Base-by-base conservation (phyloP, 2,329 filamentous ascomycete species). In the Cadophora luteo-olivacea region DNA sequence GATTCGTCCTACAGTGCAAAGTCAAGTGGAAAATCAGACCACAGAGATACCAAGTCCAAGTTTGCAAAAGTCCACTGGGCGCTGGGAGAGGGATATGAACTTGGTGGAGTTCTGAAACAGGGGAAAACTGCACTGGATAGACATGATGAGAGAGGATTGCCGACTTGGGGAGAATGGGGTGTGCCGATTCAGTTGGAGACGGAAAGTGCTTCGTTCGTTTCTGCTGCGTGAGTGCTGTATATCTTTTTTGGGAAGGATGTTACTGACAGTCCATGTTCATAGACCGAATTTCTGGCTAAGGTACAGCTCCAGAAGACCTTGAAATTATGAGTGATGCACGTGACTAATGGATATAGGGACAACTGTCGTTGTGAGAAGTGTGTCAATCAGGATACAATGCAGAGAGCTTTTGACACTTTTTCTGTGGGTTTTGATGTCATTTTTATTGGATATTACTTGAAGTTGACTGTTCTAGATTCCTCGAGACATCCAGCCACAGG, bases 311-410 rank as follows among this genome's bases (percentile, higher is more conserved):
- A n/a, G 6, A 38, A 14, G 41, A 24, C 9, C 33, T 1, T 22
- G 9, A 33, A 32, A n/a, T 14, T n/a, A 4, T 24, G 41, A 19
- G n/a, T 14, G 41, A 29, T 19, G 48, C 61, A 61, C 25, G 54
- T 67, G 65, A 67, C 64, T 73, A 22, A 74, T 57, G 2, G 33
- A 19, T 33, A 6, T 25, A 58, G 41, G 77, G 91, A 94, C 74
- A 91, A 92, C 75, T 94, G 92, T 75, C 89, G 88, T 68, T 94
- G 91, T 76, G 74, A 79, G 1, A 78, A 81, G 69, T 94, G 92
- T 76, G 84, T 91, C 29, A 90, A 93, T 78, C 86, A 86, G 67
- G 86, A 89, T 69, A 94, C 92, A 4, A 87, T 84, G 78, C 92
- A 94, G 78, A 83, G 90, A 32, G 85, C 86, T 62, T 83, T 91